Evolutionary conservation across 768 basidiomycete species (phyloP).

Genomic region (Kwoniella sp.): DNA sequence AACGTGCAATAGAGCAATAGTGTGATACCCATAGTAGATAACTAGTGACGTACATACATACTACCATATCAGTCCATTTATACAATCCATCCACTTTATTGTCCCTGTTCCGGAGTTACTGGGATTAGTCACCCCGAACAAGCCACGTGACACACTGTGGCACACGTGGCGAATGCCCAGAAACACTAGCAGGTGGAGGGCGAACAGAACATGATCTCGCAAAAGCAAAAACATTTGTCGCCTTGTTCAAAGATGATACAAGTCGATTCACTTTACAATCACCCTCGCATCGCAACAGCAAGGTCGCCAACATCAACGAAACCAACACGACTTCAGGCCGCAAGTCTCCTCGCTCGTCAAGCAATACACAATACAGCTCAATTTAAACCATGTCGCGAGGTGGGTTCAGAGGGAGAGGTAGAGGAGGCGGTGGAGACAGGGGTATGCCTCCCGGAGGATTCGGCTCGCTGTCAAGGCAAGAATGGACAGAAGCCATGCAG

Average conservation of each 20-base stretch:
- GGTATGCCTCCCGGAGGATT: slow-evolving; percentile 28
- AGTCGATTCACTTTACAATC: too few species aligned
- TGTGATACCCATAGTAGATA: too few species aligned
- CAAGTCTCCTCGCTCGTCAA: background rate
- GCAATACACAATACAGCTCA: background rate
- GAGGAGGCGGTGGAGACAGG: slow-evolving; percentile 36
- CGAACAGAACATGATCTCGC: too few species aligned
- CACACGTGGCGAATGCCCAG: background rate
- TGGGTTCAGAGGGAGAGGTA: slow-evolving; percentile 41
- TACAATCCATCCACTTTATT: background rate
- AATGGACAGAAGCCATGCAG: slow-evolving; percentile 27
- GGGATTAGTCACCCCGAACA: background rate
- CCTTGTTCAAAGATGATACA: background rate
- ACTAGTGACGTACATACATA: background rate
- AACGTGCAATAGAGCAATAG: too few species aligned
- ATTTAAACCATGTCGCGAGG: slow-evolving; percentile 41
- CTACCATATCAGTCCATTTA: background rate
- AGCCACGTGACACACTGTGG: background rate
- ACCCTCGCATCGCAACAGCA: too few species aligned
- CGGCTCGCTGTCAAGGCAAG: slow-evolving; percentile 24
- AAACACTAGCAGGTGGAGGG: too few species aligned
- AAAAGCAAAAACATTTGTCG: background rate
- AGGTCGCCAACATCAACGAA: too few species aligned
- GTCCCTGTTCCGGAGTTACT: background rate
- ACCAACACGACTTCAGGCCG: background rate